Percentiles rank a stretch among this genome's conserved stretches.
phyloP scores from a whole-genome alignment of 306 rosid genomes.

The Cucurbita ficifolia region DNA sequence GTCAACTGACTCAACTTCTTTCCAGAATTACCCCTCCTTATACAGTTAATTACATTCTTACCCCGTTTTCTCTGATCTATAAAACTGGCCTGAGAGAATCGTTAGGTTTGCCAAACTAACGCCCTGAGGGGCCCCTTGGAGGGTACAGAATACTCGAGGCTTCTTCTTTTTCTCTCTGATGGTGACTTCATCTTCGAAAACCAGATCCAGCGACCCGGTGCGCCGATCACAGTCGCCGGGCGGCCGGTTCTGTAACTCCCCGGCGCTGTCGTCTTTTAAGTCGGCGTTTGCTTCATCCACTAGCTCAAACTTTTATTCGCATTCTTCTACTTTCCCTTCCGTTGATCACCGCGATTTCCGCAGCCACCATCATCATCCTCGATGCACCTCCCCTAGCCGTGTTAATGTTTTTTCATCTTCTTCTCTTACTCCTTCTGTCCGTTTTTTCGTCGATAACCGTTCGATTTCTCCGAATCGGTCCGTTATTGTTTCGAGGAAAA shows the following conservation, averaged over 20 bases:
- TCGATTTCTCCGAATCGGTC: conserved; percentile 72
- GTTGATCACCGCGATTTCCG: conserved; percentile 12
- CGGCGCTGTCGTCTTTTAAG: conserved; percentile 28
- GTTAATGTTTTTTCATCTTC: conserved; percentile 39
- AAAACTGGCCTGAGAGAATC: conserved; percentile 54
- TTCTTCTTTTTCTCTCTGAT: conserved; percentile 7
- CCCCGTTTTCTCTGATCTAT: conserved; percentile 23
- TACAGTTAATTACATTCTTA: conserved; percentile 10
- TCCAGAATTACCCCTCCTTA: background rate
- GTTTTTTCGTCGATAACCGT: conserved; percentile 66
- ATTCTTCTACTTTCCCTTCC: conserved; percentile 30
- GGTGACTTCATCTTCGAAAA: conserved; percentile 29
- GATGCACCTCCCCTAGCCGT: conserved; percentile 77
- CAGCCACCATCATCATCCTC: conserved; percentile 25
- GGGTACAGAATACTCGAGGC: background rate
- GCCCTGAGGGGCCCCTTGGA: conserved; percentile 45
- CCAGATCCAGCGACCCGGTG: conserved; percentile 62
- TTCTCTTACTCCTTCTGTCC: conserved; percentile 34
- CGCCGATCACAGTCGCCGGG: conserved; percentile 62
- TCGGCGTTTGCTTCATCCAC: conserved; percentile 76
- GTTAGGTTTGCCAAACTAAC: conserved; percentile 86
- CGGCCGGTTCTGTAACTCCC: conserved; percentile 41
- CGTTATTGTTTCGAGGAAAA: conserved; percentile 41
- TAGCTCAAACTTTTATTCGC: conserved; percentile 39
- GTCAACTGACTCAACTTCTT: background rate